These are phyloP conservation scores for Cornus suecica DNA, from an alignment of 148 eudicot genomes.

Conservation along the genomic window DNA sequence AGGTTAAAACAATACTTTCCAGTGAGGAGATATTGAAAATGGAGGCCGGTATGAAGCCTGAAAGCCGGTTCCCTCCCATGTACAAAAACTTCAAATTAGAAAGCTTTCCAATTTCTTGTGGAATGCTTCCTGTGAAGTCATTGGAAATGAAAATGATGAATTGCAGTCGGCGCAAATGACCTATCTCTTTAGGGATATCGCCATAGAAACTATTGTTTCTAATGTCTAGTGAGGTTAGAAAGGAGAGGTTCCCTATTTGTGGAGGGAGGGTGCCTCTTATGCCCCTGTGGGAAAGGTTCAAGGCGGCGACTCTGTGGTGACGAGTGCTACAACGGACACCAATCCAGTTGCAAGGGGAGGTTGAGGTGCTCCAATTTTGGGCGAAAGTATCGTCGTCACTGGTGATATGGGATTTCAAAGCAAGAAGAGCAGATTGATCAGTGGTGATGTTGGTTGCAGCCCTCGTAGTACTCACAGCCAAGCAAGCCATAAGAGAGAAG, in stretches of 20 bases:
- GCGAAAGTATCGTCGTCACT: neutral
- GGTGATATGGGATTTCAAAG: neutral
- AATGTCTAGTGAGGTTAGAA: constrained; percentile 6
- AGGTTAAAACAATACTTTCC: neutral
- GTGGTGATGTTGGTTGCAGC: neutral
- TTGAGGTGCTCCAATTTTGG: neutral
- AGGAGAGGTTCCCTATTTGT: constrained; percentile 13
- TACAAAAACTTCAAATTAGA: neutral
- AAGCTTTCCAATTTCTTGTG: too few relatives aligned
- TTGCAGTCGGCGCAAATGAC: neutral
- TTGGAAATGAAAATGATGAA: neutral
- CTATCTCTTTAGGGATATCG: neutral
- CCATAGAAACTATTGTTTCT: constrained; percentile 10
- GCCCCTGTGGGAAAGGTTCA: constrained; percentile 1
- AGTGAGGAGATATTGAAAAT: neutral
- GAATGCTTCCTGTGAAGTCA: too few relatives aligned
- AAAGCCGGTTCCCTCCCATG: neutral
- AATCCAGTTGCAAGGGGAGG: constrained; percentile 12
- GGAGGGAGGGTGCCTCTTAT: constrained; percentile 11
- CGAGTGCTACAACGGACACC: constrained; percentile 7
- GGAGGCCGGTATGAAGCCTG: neutral
- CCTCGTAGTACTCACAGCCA: neutral
- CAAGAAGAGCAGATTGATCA: neutral
- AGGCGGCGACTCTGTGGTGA: constrained; percentile 12
- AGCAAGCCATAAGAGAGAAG: neutral